phyloP scores from a whole-genome alignment of 2,329 filamentous ascomycete genomes.

The Pseudogymnoascus sp. region DNA sequence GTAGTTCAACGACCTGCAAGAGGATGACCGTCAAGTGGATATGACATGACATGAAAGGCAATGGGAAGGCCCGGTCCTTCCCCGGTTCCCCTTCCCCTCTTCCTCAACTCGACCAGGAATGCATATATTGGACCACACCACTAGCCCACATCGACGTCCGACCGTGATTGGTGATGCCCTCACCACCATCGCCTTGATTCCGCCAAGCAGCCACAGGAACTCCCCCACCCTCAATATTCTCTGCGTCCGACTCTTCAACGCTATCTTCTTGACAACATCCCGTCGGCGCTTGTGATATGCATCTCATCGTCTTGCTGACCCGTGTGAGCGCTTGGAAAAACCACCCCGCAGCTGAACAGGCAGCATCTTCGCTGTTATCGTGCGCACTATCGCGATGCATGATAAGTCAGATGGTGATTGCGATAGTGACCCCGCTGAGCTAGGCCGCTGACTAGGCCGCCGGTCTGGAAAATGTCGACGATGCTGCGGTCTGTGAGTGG shows the following conservation, averaged over 20 bases:
- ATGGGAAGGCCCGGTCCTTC: slow-evolving; percentile 1
- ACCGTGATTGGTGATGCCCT: neutral
- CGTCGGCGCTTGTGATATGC: slow-evolving; percentile 1
- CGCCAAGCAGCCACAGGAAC: neutral
- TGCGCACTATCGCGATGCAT: neutral
- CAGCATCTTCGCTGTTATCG: neutral
- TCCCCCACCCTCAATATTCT: neutral
- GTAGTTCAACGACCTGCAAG: neutral
- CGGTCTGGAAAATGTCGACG: neutral
- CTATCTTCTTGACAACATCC: neutral
- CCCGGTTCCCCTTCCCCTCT: neutral
- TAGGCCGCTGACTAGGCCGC: neutral
- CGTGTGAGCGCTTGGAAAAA: neutral
- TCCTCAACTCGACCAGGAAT: neutral
- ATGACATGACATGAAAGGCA: neutral
- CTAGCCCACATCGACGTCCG: neutral
- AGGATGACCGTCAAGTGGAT: neutral
- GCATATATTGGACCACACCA: neutral
- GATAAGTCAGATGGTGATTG: slow-evolving; percentile 1
- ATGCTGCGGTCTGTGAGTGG: neutral
- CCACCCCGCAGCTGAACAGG: neutral
- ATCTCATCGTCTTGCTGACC: neutral
- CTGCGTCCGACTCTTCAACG: neutral
- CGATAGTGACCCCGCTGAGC: neutral
- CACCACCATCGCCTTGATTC: neutral